Evolutionary conservation across 495 filamentous ascomycete genomes (phyloP).

Genomic region (Lasiosphaeria hispida): DNA sequence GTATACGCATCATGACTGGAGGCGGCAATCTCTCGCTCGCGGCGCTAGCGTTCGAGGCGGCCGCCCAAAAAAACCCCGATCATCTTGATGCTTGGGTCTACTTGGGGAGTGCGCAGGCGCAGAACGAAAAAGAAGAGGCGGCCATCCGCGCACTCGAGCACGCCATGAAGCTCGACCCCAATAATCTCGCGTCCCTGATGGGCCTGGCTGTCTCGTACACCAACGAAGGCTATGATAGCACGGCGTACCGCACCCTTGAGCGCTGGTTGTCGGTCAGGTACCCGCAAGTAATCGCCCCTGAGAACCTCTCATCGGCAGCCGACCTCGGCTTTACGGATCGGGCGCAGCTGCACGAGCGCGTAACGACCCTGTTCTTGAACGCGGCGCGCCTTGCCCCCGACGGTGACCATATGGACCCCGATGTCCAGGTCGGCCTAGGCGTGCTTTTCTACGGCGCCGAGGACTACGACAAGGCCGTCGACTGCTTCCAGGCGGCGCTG

Average conservation of each 20-base stretch:
- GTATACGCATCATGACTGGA: conserved; percentile 82
- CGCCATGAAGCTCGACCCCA: conserved; percentile 79
- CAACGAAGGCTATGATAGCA: conserved; percentile 96
- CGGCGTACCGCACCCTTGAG: conserved; percentile 94
- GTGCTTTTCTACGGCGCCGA: conserved; percentile 98
- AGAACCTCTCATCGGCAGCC: conserved; percentile 62
- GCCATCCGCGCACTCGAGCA: conserved; percentile 98
- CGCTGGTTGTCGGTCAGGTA: conserved; percentile 95
- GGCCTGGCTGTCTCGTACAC: conserved; percentile 96
- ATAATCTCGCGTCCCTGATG: conserved; percentile 88
- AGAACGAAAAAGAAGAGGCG: conserved; percentile 96
- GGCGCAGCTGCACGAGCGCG: conserved; percentile 81
- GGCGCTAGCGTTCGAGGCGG: conserved; percentile 95
- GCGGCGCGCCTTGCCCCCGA: conserved; percentile 88
- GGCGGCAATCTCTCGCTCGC: conserved; percentile 93
- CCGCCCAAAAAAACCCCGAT: conserved; percentile 80
- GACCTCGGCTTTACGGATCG: conserved; percentile 93
- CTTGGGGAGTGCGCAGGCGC: conserved; percentile 86
- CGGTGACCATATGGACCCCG: conserved; percentile 87
- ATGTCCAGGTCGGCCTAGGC: conserved; percentile 95
- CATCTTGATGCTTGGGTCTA: conserved; percentile 92
- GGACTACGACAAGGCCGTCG: conserved; percentile 97
- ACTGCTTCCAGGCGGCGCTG: conserved; percentile 92
- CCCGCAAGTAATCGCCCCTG: conserved; percentile 68
- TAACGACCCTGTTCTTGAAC: conserved; percentile 84